Evolutionary conservation across 1,139 yeast species (phyloP).

Genomic region (Magnusiomyces suaveolens): DNA sequence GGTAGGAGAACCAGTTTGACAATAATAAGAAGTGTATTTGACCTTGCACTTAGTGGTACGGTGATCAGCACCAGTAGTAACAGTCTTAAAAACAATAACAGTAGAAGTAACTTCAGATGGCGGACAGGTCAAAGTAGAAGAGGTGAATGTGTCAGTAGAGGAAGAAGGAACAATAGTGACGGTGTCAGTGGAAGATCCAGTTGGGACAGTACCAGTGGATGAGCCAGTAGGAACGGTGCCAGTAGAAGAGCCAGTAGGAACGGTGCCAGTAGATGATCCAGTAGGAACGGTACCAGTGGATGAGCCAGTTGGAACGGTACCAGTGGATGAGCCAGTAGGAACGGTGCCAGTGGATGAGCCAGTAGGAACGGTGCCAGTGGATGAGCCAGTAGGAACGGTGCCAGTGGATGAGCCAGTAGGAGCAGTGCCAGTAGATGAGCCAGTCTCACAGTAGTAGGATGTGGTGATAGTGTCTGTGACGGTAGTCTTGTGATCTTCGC

Average conservation of each 20-base stretch:
- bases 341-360: no score
- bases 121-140: not conserved
- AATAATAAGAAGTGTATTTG: not conserved
- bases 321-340: no score
- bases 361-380: no score
- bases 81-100: not conserved
- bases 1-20: not conserved
- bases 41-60: not conserved
- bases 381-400: no score
- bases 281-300: not conserved
- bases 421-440: not conserved
- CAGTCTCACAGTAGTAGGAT: not conserved
- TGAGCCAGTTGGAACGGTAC: not conserved
- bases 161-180: not conserved
- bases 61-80: not conserved
- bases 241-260: not conserved
- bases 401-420: no score
- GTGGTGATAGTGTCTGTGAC: not conserved
- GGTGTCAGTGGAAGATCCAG: not conserved
- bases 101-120: not conserved
- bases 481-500: not conserved
- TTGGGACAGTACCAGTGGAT: not conserved
- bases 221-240: not conserved
- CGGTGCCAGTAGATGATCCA: not conserved
- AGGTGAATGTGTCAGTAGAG: not conserved